Conservation (phyloP, 768 basidiomycete species). For the Leccinum subgranulosum region DNA sequence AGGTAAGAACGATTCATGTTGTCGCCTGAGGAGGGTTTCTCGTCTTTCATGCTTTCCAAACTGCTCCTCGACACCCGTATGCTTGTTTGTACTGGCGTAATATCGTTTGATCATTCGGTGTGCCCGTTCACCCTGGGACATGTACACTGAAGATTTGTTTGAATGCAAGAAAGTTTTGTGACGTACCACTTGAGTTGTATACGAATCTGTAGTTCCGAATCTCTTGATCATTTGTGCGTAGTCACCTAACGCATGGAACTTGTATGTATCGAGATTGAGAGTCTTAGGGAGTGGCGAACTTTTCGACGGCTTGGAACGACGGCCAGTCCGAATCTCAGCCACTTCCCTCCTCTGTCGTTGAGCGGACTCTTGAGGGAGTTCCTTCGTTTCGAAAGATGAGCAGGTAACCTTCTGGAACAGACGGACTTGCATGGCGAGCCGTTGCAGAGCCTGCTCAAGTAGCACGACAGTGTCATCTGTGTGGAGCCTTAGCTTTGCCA, state of each 20-base stretch:
- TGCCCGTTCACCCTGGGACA: neutral
- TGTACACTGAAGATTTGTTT: neutral
- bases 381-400: neutral
- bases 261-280: slow-evolving; percentile 34
- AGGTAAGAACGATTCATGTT: neutral
- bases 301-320: neutral
- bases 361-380: neutral
- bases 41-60: neutral
- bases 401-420: neutral
- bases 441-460: neutral
- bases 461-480: neutral
- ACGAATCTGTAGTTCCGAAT: slow-evolving; percentile 30
- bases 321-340: neutral
- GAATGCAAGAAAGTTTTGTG: neutral
- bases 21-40: neutral
- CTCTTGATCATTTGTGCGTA: slow-evolving; percentile 24
- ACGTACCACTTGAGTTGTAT: slow-evolving; percentile 27
- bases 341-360: slow-evolving; percentile 1
- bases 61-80: neutral
- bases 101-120: neutral
- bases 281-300: neutral
- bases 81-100: neutral
- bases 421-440: neutral
- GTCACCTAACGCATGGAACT: slow-evolving; percentile 36
- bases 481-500: neutral